Base-by-base conservation (phyloP, 768 basidiomycete species). In the Lactarius psammicola region DNA sequence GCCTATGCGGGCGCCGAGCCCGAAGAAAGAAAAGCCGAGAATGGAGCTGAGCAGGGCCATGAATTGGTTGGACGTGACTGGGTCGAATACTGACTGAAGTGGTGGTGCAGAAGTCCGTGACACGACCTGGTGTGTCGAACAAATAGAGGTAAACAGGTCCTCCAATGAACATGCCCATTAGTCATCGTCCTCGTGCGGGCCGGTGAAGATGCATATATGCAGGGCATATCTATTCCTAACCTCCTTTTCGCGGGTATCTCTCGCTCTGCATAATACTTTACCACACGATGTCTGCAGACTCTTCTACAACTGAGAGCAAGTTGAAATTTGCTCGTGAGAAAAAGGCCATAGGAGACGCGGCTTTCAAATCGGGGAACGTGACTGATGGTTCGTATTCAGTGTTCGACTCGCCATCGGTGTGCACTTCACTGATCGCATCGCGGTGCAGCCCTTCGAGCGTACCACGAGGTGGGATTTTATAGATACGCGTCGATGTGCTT, bases 1-100 rank as follows among this genome's bases (percentile, higher is more conserved):
- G 71, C 91, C 92, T 66, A 94, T 80, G 65, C 95, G 84, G 23
- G 88, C 87, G 26, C 87, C 87, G 65, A 97, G 87, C 51, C 94
- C 94, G 73, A 94, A 88, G 63, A 83, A 76, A 3, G 91, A 89
- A 77, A 92, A 92, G 49, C 91, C 90, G 73, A 92, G 75, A 68
- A 93, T 77, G 73, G 85, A 90, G 58, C 85, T 78, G 63, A 89
- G 78, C 73, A 92, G 77, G 49, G 88, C 74, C 87, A 90, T 91
- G 63, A n/a, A 61, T 69, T 61, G 63, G 46, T 62, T 64, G 28
- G 56, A 26, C 59, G 59, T 64, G 11, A 8, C 23, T 28, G 23
- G 28, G 53, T 60, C 46, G 44, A 53, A 56, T 57, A 53, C 57
- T 11, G 44, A 33, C 34, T 31, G 7, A 31, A 9, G 44, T 51